These are phyloP conservation scores for Periconia sp. DNA, from an alignment of 2,329 filamentous ascomycete species.

Conservation along the genomic window DNA sequence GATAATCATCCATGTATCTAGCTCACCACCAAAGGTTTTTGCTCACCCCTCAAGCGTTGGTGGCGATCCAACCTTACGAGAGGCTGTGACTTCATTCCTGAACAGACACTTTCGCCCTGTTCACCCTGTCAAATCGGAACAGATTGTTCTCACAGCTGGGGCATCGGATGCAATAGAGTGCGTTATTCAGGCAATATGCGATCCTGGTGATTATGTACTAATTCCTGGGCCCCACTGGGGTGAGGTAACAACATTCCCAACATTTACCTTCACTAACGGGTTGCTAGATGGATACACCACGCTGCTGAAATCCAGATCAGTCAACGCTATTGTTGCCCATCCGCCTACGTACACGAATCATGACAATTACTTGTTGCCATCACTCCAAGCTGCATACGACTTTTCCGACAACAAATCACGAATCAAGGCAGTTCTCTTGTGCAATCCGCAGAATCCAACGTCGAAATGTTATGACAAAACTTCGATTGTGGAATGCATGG, in stretches of 20 bases:
- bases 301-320: conserved; percentile 19
- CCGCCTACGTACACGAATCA: conserved; percentile 33
- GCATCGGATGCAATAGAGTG: conserved; percentile 29
- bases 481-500: conserved; percentile 31
- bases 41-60: conserved; percentile 17
- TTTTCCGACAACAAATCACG: conserved; percentile 26
- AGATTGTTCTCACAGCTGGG: conserved; percentile 31
- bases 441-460: conserved; percentile 32
- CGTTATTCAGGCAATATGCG: conserved; percentile 30
- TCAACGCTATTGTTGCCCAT: conserved; percentile 27
- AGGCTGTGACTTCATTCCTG: conserved; percentile 30
- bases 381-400: conserved; percentile 33
- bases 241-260: conserved; percentile 8
- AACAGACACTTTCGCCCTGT: conserved; percentile 30
- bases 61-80: conserved; percentile 19
- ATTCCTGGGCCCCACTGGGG: conserved; percentile 35
- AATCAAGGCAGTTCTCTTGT: conserved; percentile 34
- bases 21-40: conserved; percentile 18
- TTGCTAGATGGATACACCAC: conserved; percentile 23
- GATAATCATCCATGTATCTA: not conserved
- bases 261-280: not conserved
- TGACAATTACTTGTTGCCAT: conserved; percentile 34
- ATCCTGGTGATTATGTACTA: conserved; percentile 35
- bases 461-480: conserved; percentile 28
- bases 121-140: conserved; percentile 25